Conservation (phyloP, 2,329 filamentous ascomycete species). For the Stagonosporopsis vannaccii region DNA sequence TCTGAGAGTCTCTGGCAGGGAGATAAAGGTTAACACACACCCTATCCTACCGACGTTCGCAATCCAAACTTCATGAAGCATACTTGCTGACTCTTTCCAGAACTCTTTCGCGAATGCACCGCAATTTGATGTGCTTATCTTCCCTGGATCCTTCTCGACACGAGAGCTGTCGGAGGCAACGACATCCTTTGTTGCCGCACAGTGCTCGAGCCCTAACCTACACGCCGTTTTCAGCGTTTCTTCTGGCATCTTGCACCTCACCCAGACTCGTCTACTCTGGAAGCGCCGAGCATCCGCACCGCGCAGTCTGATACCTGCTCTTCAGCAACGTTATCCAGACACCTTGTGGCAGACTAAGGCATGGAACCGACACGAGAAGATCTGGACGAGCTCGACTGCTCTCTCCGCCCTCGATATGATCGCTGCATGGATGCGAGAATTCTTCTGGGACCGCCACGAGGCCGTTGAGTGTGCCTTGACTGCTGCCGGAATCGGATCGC, state of each 20-base stretch:
- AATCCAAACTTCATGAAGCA: not conserved
- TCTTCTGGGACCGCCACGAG: conserved; percentile 47
- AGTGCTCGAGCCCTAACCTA: conserved; percentile 33
- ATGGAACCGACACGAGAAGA: conserved; percentile 40
- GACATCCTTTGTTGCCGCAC: conserved; percentile 36
- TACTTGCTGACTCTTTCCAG: conserved; percentile 33
- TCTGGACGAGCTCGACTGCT: conserved; percentile 46
- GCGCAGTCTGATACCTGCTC: conserved; percentile 29
- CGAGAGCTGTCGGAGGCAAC: conserved; percentile 31
- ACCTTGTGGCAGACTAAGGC: conserved; percentile 38
- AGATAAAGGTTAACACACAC: conserved; percentile 47
- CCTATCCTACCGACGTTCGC: conserved; percentile 21
- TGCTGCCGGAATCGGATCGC: conserved; percentile 37
- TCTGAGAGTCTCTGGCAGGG: conserved; percentile 47
- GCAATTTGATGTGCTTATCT: conserved; percentile 46
- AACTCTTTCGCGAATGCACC: conserved; percentile 46
- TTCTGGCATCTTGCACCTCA: conserved; percentile 41
- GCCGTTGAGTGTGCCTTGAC: conserved; percentile 40
- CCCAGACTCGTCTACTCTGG: conserved; percentile 38
- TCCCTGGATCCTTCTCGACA: conserved; percentile 42
- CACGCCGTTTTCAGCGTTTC: conserved; percentile 43
- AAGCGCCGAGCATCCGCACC: conserved; percentile 40
- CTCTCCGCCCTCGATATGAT: conserved; percentile 45
- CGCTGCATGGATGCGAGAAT: conserved; percentile 45
- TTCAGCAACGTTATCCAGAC: conserved; percentile 39